Conservation (phyloP, 1,139 yeast species). For the Geotrichum phurueaensis region DNA sequence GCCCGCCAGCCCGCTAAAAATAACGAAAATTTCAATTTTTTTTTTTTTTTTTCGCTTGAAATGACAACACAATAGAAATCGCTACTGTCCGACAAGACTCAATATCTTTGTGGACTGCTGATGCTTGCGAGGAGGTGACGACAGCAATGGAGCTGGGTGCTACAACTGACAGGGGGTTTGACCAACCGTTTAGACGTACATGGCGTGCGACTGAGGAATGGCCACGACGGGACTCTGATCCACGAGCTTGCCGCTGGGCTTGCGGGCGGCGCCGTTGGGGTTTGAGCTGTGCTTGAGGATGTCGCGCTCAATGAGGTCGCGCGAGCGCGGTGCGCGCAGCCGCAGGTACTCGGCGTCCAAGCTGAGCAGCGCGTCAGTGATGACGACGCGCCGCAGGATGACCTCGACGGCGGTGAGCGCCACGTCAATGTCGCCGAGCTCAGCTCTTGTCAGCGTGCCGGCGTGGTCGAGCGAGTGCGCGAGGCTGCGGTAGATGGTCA, state of each 20-base stretch:
- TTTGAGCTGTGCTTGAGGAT: conserved; percentile 3
- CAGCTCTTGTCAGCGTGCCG: not conserved
- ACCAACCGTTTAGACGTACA: conserved; percentile 8
- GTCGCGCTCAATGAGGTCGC: conserved; percentile 10
- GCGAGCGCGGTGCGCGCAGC: not conserved
- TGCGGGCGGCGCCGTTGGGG: not conserved
- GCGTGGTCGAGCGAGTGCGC: conserved; percentile 3
- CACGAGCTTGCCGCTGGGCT: not conserved
- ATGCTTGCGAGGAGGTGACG: no score
- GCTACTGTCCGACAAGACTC: no score
- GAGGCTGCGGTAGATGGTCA: conserved; percentile 10
- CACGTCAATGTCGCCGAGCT: conserved; percentile 7
- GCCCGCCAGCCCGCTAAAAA: no score
- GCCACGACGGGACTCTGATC: not conserved
- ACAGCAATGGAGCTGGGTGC: no score
- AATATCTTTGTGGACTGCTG: no score
- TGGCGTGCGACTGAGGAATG: conserved; percentile 9
- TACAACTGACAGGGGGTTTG: no score
- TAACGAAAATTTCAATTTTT: no score
- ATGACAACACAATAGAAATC: no score
- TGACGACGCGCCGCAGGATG: conserved; percentile 3
- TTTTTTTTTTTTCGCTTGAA: no score
- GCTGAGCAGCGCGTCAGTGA: conserved; percentile 6
- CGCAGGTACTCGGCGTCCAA: conserved; percentile 9
- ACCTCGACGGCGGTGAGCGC: conserved; percentile 12